phyloP scores from a whole-genome alignment of 129 eudicot genomes.

The Silybum marianum region DNA sequence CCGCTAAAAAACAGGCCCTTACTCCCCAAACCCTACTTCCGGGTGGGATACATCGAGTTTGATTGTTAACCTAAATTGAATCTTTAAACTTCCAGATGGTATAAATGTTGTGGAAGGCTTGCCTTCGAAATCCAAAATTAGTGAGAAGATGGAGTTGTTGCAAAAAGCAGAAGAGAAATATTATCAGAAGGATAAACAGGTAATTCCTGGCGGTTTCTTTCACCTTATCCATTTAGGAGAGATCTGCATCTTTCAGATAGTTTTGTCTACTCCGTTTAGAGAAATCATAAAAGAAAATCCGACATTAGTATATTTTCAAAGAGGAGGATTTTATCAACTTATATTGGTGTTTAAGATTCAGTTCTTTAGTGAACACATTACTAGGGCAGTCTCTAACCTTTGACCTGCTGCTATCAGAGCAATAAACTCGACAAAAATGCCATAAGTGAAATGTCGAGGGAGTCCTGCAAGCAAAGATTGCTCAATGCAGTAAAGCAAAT shows the following conservation, averaged over 20 bases:
- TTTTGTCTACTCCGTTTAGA: not conserved
- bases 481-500: slow-evolving; percentile 63
- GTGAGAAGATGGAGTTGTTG: slow-evolving; percentile 62
- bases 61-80: slow-evolving; percentile 9
- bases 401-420: slow-evolving; percentile 37
- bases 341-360: not conserved
- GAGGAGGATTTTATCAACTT: not conserved
- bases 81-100: slow-evolving; percentile 44
- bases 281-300: not conserved
- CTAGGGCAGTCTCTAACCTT: slow-evolving; percentile 23
- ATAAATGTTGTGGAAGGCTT: slow-evolving; percentile 44
- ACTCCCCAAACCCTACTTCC: too few species aligned
- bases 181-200: slow-evolving; percentile 60
- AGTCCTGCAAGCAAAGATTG: slow-evolving; percentile 73
- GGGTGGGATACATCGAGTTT: too few species aligned
- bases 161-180: slow-evolving; percentile 89
- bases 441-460: slow-evolving; percentile 60
- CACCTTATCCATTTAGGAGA: not conserved
- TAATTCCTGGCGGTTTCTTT: slow-evolving; percentile 1
- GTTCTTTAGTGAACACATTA: not conserved
- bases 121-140: slow-evolving; percentile 47
- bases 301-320: not conserved
- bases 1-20: too few species aligned
- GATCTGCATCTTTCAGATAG: not conserved
- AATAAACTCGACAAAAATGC: slow-evolving; percentile 63